A percentile compares a stretch with the other conserved stretches of the same genome.
phyloP scores from a whole-genome alignment of 2,329 filamentous ascomycete species.

The Sclerotinia subarctica region DNA sequence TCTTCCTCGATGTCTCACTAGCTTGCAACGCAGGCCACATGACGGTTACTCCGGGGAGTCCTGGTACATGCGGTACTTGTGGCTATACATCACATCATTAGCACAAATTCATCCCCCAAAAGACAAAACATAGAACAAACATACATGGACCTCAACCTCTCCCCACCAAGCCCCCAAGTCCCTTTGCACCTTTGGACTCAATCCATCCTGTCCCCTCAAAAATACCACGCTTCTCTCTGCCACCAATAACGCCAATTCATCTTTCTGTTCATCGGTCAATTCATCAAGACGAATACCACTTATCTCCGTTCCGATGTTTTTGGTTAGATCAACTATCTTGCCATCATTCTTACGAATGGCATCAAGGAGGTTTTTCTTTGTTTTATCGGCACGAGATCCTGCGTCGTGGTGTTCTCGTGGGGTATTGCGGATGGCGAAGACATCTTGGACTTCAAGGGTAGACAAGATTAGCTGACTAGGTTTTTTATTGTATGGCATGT shows the following conservation, averaged over 20 bases:
- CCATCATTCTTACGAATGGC: slow-evolving; percentile 48
- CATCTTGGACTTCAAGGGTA: slow-evolving; percentile 53
- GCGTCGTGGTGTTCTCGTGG: slow-evolving; percentile 57
- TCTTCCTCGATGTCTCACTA: slow-evolving; percentile 49
- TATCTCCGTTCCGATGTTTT: slow-evolving; percentile 44
- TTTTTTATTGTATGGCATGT: background rate
- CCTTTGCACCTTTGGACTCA: slow-evolving; percentile 61
- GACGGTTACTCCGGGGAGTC: slow-evolving; percentile 60
- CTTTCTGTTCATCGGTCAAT: slow-evolving; percentile 42
- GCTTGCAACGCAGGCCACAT: slow-evolving; percentile 69
- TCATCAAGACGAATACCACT: slow-evolving; percentile 42
- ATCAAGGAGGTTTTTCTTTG: slow-evolving; percentile 57
- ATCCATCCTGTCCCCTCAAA: slow-evolving; percentile 40
- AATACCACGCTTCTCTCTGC: slow-evolving; percentile 44
- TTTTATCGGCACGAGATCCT: slow-evolving; percentile 61
- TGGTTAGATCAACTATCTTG: slow-evolving; percentile 53
- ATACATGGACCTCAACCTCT: slow-evolving; percentile 65
- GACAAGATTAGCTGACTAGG: background rate
- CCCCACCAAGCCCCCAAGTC: slow-evolving; percentile 62
- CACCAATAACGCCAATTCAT: slow-evolving; percentile 45
- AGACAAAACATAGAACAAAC: slow-evolving; percentile 30
- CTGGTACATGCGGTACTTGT: slow-evolving; percentile 68
- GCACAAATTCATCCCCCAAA: background rate
- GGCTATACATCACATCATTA: slow-evolving; percentile 46
- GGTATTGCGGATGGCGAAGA: slow-evolving; percentile 60